Conservation (phyloP, 1,139 yeast species). For the Saccharomycopsis hybrid region DNA sequence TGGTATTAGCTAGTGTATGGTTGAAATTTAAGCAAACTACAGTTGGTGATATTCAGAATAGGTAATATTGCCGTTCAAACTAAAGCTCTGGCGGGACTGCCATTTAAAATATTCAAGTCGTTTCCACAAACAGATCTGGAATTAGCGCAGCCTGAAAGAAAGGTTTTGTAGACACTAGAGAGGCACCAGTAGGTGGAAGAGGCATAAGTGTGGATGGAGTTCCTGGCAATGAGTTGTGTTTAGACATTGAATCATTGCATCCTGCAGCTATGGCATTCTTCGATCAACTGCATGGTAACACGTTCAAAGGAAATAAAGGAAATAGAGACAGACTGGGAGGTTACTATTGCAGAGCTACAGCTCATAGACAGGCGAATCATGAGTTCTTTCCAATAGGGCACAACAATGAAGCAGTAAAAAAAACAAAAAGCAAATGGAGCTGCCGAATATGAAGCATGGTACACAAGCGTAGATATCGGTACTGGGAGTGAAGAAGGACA, state of each 20-base stretch:
- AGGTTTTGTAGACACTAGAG: neutral
- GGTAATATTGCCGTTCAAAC: constrained; percentile 4
- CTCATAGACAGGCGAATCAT: neutral
- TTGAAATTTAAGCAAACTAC: constrained; percentile 5
- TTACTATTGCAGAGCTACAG: constrained; percentile 1
- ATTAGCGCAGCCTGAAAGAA: neutral
- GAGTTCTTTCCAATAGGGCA: constrained; percentile 3
- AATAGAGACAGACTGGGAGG: neutral
- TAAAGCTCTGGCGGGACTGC: neutral
- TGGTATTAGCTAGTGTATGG: constrained; percentile 12
- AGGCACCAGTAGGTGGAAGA: constrained; percentile 8
- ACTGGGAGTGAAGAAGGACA: constrained; percentile 8
- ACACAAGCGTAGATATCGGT: constrained; percentile 7
- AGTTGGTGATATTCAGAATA: constrained; percentile 3
- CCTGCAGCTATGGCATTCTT: constrained; percentile 15
- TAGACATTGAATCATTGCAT: constrained; percentile 9
- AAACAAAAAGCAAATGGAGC: neutral
- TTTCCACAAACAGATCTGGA: neutral
- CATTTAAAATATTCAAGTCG: neutral
- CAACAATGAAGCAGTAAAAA: neutral
- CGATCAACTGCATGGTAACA: constrained; percentile 9
- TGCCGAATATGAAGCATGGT: constrained; percentile 3
- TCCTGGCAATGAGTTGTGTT: constrained; percentile 2
- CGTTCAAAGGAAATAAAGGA: constrained; percentile 1
- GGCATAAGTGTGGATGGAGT: constrained; percentile 5